Evolutionary conservation across 2,329 filamentous ascomycete genomes (phyloP).

Genomic region (Aurifilum marmelostoma): DNA sequence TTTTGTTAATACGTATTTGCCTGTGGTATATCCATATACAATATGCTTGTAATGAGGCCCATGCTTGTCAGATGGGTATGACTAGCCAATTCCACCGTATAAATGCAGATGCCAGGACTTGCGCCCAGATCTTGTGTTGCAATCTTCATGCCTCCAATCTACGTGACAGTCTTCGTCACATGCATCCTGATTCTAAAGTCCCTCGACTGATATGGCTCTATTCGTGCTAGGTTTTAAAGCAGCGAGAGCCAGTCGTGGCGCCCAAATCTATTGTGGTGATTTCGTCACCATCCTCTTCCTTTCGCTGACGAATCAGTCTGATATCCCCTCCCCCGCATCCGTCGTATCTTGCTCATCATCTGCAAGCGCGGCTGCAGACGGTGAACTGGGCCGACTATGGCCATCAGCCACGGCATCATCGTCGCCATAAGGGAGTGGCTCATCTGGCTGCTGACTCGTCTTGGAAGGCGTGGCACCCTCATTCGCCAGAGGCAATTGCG

Average conservation of each 20-base stretch:
- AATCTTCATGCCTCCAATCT: neutral
- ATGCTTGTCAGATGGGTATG: constrained; percentile 3
- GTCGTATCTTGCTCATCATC: constrained; percentile 27
- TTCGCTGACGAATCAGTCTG: constrained; percentile 27
- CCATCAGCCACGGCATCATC: neutral
- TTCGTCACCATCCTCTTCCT: constrained; percentile 23
- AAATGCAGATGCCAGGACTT: constrained; percentile 9
- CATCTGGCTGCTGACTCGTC: neutral
- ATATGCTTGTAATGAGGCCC: neutral
- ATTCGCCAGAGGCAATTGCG: constrained; percentile 10
- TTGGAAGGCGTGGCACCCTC: constrained; percentile 10
- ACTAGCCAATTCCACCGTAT: neutral
- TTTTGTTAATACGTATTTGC: neutral
- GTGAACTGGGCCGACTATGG: constrained; percentile 4
- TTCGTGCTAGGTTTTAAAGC: neutral
- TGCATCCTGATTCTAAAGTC: constrained; percentile 16
- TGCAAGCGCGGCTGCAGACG: constrained; percentile 23
- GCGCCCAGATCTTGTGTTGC: constrained; percentile 18
- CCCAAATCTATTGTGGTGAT: neutral
- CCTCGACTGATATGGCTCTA: neutral
- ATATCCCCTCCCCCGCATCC: constrained; percentile 23
- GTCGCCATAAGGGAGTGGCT: neutral
- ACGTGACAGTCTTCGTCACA: constrained; percentile 9
- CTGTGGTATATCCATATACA: neutral
- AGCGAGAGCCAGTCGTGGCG: neutral